Conservation (phyloP, 1,284 basidiomycete species). For the Coniferiporia sulphurascens region DNA sequence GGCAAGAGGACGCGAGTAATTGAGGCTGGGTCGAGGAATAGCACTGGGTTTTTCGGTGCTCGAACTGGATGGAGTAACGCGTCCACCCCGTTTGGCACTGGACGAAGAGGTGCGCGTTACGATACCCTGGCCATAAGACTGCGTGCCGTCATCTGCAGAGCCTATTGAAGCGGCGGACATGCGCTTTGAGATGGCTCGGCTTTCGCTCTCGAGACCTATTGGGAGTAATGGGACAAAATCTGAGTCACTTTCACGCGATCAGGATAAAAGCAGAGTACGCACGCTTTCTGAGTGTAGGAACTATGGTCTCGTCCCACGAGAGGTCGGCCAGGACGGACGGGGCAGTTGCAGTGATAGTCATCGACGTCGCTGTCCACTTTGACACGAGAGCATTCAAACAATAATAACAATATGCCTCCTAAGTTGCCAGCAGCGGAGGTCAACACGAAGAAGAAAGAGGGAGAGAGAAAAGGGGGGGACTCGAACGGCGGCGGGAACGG, state of each 20-base stretch:
- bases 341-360: slow-evolving; percentile 24
- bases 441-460: not conserved
- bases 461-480: not conserved
- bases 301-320: slow-evolving; percentile 67
- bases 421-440: not conserved
- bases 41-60: slow-evolving; percentile 36
- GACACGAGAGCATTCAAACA: slow-evolving; percentile 6
- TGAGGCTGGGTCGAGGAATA: slow-evolving; percentile 44
- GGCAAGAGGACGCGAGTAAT: slow-evolving; percentile 24
- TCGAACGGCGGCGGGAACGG: not conserved
- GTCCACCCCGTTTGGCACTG: slow-evolving; percentile 2
- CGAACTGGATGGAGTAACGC: slow-evolving; percentile 22
- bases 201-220: slow-evolving; percentile 69
- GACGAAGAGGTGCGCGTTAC: not conserved
- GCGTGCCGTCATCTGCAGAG: slow-evolving; percentile 38
- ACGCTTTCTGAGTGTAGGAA: slow-evolving; percentile 68
- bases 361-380: slow-evolving; percentile 8
- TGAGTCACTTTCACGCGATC: not conserved
- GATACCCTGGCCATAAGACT: not conserved
- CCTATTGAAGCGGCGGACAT: slow-evolving; percentile 67
- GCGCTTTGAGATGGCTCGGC: slow-evolving; percentile 61
- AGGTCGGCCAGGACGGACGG: slow-evolving; percentile 51
- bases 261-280: slow-evolving; percentile 22
- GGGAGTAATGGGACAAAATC: slow-evolving; percentile 5
- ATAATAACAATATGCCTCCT: not conserved